Evolutionary conservation across 257 asterid genomes (phyloP).

Genomic region (Gentiana straminea): DNA sequence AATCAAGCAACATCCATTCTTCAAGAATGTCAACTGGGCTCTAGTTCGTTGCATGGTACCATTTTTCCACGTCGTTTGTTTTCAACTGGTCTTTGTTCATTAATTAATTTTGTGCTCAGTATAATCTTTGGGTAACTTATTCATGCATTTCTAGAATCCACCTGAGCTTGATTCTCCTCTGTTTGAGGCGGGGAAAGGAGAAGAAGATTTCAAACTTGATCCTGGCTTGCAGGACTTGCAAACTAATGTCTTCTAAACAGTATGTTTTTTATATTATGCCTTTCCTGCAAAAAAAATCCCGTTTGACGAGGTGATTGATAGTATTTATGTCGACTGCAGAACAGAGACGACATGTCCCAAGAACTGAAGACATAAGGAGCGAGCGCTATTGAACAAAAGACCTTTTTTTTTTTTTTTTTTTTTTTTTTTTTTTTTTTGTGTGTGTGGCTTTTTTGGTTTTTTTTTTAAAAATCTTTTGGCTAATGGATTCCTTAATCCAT

Average conservation of each 20-base stretch:
- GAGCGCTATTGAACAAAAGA: too few relatives aligned
- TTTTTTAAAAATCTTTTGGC: too few relatives aligned
- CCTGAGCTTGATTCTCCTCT: slow-evolving; percentile 62
- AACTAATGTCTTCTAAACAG: slow-evolving; percentile 63
- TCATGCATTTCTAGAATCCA: slow-evolving; percentile 39
- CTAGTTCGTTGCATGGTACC: slow-evolving; percentile 85
- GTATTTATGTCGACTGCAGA: too few relatives aligned
- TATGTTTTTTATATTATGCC: slow-evolving; percentile 6
- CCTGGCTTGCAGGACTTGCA: slow-evolving; percentile 76
- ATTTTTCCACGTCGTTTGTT: not conserved
- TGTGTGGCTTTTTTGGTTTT: too few relatives aligned
- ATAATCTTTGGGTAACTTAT: slow-evolving; percentile 11
- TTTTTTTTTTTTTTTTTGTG: too few relatives aligned
- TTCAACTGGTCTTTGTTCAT: not conserved
- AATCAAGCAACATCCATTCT: slow-evolving; percentile 82
- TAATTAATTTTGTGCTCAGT: not conserved
- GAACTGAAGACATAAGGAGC: too few relatives aligned
- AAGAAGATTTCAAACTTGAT: slow-evolving; percentile 41
- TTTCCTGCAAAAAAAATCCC: too few relatives aligned
- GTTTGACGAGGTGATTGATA: too few relatives aligned
- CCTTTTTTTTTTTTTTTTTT: too few relatives aligned
- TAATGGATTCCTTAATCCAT: too few relatives aligned
- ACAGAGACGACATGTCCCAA: too few relatives aligned
- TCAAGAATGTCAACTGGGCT: slow-evolving; percentile 90
- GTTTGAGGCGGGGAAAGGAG: slow-evolving; percentile 22